These are phyloP conservation scores for Panicum virgatum DNA, from an alignment of 202 grass and related monocot genomes.

Conservation along the genomic window DNA sequence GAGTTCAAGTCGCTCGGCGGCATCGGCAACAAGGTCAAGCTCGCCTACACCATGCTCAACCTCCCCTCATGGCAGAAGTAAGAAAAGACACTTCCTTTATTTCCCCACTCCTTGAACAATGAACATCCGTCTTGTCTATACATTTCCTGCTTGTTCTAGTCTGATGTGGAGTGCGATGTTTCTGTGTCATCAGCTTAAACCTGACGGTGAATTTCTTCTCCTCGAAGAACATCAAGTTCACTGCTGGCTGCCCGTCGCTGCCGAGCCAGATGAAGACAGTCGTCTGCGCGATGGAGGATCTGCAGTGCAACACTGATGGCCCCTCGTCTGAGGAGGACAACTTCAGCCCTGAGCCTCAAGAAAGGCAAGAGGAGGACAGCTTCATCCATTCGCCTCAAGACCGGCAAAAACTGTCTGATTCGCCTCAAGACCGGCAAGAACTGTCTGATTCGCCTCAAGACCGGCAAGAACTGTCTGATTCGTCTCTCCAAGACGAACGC, in stretches of 20 bases:
- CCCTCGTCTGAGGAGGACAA: not conserved
- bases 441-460: not conserved
- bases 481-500: not conserved
- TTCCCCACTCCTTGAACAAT: not conserved
- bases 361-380: too few species aligned
- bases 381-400: too few species aligned
- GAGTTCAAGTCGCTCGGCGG: constrained; percentile 81
- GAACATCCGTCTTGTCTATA: not conserved
- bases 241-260: constrained; percentile 52
- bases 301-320: constrained; percentile 41
- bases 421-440: not conserved
- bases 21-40: constrained; percentile 78
- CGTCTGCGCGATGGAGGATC: constrained; percentile 66
- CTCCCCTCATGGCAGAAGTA: constrained; percentile 89
- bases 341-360: not conserved
- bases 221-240: constrained; percentile 69
- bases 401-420: too few species aligned
- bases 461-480: constrained; percentile 12
- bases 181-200: constrained; percentile 55
- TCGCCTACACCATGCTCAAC: constrained; percentile 85
- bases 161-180: not conserved
- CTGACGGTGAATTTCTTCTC: constrained; percentile 93
- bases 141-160: not conserved
- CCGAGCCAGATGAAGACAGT: constrained; percentile 66
- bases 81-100: not conserved